Conservation (phyloP, 441 rosid genomes). For the Mallotus japonicus region DNA sequence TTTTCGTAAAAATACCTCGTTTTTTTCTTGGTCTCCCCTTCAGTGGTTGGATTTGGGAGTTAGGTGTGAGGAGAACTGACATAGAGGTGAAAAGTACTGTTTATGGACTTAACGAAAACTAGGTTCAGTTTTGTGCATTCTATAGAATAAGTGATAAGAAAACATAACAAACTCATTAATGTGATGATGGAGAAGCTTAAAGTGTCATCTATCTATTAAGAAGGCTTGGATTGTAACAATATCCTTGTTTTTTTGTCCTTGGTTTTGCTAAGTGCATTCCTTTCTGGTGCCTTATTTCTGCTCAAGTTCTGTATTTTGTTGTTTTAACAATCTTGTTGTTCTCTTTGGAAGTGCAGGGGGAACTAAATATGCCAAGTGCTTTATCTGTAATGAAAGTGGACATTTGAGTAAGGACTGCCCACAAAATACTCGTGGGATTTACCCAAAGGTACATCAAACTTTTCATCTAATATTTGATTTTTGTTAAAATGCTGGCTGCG, state of each 20-base stretch:
- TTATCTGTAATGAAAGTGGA: constrained; percentile 72
- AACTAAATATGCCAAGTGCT: constrained; percentile 84
- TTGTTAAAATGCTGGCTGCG: neutral
- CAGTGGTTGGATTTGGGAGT: neutral
- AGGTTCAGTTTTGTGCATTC: neutral
- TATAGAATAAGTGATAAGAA: neutral
- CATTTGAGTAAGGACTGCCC: constrained; percentile 95
- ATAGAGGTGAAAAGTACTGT: neutral
- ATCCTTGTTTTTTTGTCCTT: neutral
- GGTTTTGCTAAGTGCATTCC: neutral
- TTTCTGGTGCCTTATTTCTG: neutral
- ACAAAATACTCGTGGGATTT: constrained; percentile 71
- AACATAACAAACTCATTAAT: neutral
- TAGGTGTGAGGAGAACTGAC: neutral
- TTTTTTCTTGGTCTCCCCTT: neutral
- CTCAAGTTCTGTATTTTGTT: constrained; percentile 5
- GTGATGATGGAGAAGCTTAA: neutral
- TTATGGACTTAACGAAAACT: neutral
- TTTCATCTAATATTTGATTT: neutral
- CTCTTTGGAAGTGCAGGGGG: constrained; percentile 51
- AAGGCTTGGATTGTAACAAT: neutral
- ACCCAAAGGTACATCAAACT: constrained; percentile 67
- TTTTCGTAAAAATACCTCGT: too few species aligned
- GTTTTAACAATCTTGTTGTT: neutral
- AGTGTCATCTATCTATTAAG: neutral